These are phyloP conservation scores for Mycena belliarum DNA, from an alignment of 768 basidiomycete genomes.

Conservation along the genomic window DNA sequence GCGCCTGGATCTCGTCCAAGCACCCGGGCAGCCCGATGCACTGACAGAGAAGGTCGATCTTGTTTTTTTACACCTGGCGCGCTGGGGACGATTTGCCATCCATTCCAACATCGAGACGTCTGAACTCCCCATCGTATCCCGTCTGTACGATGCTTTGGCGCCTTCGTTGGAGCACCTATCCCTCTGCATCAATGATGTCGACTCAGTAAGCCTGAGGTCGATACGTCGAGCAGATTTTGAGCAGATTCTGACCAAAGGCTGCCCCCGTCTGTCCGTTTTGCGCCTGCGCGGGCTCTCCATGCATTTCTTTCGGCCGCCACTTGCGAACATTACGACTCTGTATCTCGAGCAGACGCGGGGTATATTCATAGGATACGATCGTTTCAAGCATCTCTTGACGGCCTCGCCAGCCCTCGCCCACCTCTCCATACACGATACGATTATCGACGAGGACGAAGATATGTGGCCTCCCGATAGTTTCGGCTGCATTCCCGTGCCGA, in stretches of 20 bases:
- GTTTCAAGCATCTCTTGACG: slow-evolving; percentile 30
- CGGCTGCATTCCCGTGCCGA: slow-evolving; percentile 30
- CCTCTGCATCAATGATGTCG: slow-evolving; percentile 35
- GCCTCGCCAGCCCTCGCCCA: slow-evolving; percentile 35
- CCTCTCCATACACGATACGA: slow-evolving; percentile 48
- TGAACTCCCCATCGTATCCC: slow-evolving; percentile 29
- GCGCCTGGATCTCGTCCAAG: slow-evolving; percentile 5
- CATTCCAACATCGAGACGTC: slow-evolving; percentile 28
- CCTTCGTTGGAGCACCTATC: slow-evolving; percentile 42
- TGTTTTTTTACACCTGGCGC: slow-evolving; percentile 32
- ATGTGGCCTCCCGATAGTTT: slow-evolving; percentile 27
- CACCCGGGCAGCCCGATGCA: background rate
- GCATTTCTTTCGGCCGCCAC: slow-evolving; percentile 39
- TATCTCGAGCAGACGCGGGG: slow-evolving; percentile 45
- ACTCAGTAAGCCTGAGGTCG: slow-evolving; percentile 18
- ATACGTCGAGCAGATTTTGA: slow-evolving; percentile 19
- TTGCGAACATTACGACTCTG: slow-evolving; percentile 37
- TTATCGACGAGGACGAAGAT: slow-evolving; percentile 29
- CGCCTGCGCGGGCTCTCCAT: slow-evolving; percentile 48
- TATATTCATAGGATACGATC: slow-evolving; percentile 36
- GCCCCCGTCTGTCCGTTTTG: slow-evolving; percentile 36
- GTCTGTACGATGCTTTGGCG: slow-evolving; percentile 30
- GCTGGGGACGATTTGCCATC: slow-evolving; percentile 40
- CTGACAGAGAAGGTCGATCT: slow-evolving; percentile 29
- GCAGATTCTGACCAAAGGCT: slow-evolving; percentile 31